Base-by-base conservation (phyloP, 2,329 filamentous ascomycete species). In the Diaporthe citrichinensis region DNA sequence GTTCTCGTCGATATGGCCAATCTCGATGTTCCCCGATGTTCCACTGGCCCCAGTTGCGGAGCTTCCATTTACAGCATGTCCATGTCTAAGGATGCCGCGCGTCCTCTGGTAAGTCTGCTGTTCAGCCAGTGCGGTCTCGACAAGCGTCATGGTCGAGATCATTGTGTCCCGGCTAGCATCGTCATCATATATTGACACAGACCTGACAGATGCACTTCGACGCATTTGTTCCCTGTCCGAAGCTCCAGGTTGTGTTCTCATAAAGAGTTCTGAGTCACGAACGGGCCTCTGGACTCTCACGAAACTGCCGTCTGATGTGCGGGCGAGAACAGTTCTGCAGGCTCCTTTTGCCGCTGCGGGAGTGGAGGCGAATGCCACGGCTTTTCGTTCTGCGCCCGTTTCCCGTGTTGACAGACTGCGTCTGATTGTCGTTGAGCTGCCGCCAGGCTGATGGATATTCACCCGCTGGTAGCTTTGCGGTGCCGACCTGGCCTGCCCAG, bases 401-500 rank as follows among this genome's bases (percentile, higher is more conserved):
- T 53, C 65, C 15, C 46, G 23, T 28, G 65, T 25, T 25, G 65
- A 53, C 15, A 76, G 46, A 17, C 72, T 76, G 49, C 74, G 71
- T 23, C 72, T 68, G 49, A 76, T 72, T 8, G 74, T 67, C 10
- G 73, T 57, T 23, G 75, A 23, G n/a, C 49, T 67, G 36, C 76
- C 76, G 25, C 61, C 71, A 39, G 65, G 34, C 9, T 74, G 71
- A n/a, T 44, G 49, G 44, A 77, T 57, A 8, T 77, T 71, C 51
- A 73, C 57, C 53, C 59, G 62, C 51, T 77, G 72, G 69, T 73
- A 77, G 14, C 73, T 74, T 36, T 74, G 68, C 12, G 76, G 73
- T n/a, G 73, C 68, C 12, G 46, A 23, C n/a, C 25, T 65, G 23
- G 71, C 49, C 49, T 28, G 36, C 17, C 28, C 34, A 8, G 34